phyloP scores from a whole-genome alignment of 2,329 filamentous ascomycete genomes.

The Talaromyces sp. region DNA sequence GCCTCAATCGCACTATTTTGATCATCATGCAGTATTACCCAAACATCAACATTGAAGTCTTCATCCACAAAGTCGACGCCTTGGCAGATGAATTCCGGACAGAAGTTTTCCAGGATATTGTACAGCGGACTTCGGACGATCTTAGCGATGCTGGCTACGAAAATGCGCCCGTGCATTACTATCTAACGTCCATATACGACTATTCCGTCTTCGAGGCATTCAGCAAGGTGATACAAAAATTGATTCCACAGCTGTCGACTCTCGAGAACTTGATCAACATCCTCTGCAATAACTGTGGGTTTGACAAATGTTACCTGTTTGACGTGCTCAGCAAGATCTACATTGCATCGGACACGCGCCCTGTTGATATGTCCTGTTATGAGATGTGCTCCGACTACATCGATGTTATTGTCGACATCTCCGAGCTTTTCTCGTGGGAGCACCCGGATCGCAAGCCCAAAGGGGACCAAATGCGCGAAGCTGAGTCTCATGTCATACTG shows the following conservation, averaged over 20 bases:
- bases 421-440: conserved; percentile 85
- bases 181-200: conserved; percentile 96
- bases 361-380: conserved; percentile 91
- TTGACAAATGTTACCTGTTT: conserved; percentile 97
- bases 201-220: conserved; percentile 98
- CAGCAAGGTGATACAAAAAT: conserved; percentile 95
- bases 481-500: conserved; percentile 59
- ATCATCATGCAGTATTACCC: conserved; percentile 84
- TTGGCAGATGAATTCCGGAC: conserved; percentile 93
- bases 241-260: conserved; percentile 87
- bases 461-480: conserved; percentile 46
- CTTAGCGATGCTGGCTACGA: conserved; percentile 89
- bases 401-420: conserved; percentile 95
- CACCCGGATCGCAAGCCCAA: conserved; percentile 37
- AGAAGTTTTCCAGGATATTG: conserved; percentile 94
- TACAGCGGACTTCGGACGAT: conserved; percentile 93
- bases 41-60: conserved; percentile 94
- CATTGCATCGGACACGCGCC: conserved; percentile 90
- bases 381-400: conserved; percentile 99
- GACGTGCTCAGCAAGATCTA: conserved; percentile 98
- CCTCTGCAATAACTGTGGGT: conserved; percentile 85
- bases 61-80: conserved; percentile 99
- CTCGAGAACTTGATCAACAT: conserved; percentile 93
- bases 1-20: conserved; percentile 82
- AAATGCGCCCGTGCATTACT: conserved; percentile 89